phyloP scores from a whole-genome alignment of 129 eudicot species.

The Dittrichia graveolens region DNA sequence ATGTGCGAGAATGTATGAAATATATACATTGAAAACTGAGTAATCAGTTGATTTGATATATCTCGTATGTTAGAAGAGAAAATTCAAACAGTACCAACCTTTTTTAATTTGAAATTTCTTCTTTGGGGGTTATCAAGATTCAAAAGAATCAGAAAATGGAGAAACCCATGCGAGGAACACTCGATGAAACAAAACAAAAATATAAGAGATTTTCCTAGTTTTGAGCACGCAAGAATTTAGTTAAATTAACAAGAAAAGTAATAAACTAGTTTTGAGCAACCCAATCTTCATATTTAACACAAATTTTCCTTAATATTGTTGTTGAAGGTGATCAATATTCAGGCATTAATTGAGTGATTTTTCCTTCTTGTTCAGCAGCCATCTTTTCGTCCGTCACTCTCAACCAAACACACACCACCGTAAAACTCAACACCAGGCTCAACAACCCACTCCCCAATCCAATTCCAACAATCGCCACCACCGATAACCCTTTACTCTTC shows the following conservation, averaged over 20 bases:
- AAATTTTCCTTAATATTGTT: not conserved
- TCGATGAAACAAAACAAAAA: too few relatives aligned
- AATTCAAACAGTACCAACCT: too few relatives aligned
- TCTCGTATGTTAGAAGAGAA: too few relatives aligned
- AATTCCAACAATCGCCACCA: constrained; percentile 78
- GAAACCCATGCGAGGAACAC: too few relatives aligned
- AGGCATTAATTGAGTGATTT: constrained; percentile 36
- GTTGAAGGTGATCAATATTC: constrained; percentile 14
- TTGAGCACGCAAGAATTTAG: not conserved
- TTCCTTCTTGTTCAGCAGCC: constrained; percentile 41
- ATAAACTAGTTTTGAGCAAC: constrained; percentile 6
- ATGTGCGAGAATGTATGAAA: too few relatives aligned
- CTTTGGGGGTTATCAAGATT: too few relatives aligned
- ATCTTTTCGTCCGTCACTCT: constrained; percentile 38
- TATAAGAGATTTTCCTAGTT: too few relatives aligned
- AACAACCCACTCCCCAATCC: constrained; percentile 93
- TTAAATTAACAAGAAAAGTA: constrained; percentile 4
- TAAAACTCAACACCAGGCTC: constrained; percentile 78
- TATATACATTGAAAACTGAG: too few relatives aligned
- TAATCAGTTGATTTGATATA: too few relatives aligned
- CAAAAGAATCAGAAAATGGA: too few relatives aligned
- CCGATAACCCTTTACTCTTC: constrained; percentile 73
- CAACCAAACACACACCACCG: constrained; percentile 82
- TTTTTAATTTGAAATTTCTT: too few relatives aligned
- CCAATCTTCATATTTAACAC: constrained; percentile 3